Percentiles rank a stretch among this genome's conserved stretches.
These are phyloP conservation scores for Stephanodiscus minutulus DNA, from an alignment of 108 stramenopile species.

Conservation along the genomic window DNA sequence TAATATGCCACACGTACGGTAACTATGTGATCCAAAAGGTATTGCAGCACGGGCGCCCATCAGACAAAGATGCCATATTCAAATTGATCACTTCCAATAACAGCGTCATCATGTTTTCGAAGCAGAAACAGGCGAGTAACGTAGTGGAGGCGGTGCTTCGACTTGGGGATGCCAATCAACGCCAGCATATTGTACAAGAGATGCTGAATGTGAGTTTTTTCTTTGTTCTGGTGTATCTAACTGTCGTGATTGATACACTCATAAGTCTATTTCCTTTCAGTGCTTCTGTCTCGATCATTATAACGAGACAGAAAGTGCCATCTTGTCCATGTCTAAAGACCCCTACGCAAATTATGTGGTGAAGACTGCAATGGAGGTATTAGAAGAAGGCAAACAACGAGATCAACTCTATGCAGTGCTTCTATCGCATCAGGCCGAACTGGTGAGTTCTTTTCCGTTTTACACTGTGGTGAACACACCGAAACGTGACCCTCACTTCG, in stretches of 20 bases:
- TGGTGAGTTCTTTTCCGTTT: slow-evolving; percentile 52
- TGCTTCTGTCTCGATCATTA: slow-evolving; percentile 2
- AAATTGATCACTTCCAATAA: slow-evolving; percentile 67
- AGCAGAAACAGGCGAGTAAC: slow-evolving; percentile 96
- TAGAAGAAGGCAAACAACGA: slow-evolving; percentile 64
- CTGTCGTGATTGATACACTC: background rate
- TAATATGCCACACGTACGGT: slow-evolving; percentile 81
- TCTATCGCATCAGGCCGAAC: slow-evolving; percentile 52
- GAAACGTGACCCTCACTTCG: background rate
- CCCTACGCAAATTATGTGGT: slow-evolving; percentile 94
- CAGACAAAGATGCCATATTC: slow-evolving; percentile 67
- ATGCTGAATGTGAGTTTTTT: slow-evolving; percentile 54
- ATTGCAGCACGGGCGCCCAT: slow-evolving; percentile 70
- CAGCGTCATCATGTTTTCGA: slow-evolving; percentile 68
- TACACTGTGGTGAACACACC: no score
- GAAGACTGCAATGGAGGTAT: slow-evolving; percentile 62
- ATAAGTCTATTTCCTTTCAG: background rate
- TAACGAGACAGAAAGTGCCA: slow-evolving; percentile 32
- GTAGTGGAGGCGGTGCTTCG: slow-evolving; percentile 94
- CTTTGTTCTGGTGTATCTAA: background rate
- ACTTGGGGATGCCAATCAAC: slow-evolving; percentile 74
- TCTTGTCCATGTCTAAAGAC: slow-evolving; percentile 84
- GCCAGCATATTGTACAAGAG: slow-evolving; percentile 58
- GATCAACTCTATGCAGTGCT: slow-evolving; percentile 56
- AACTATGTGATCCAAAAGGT: slow-evolving; percentile 89